A percentile compares a stretch with the other conserved stretches of the same genome.
Conservation (phyloP, 2,329 filamentous ascomycete genomes). For the Gnomoniopsis smithogilvyi region DNA sequence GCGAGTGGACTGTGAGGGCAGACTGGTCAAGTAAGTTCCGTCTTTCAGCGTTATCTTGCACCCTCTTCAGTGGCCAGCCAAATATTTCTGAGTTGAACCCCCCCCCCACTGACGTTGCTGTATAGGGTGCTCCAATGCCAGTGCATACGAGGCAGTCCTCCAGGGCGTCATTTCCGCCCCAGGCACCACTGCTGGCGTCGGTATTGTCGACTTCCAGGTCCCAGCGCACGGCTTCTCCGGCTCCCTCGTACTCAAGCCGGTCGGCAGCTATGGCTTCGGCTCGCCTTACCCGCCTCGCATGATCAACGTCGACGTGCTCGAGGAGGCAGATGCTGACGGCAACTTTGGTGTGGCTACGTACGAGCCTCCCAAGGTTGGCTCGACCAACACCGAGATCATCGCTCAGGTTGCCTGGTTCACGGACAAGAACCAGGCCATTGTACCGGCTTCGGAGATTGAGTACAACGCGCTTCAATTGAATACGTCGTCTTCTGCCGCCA, state of each 20-base stretch:
- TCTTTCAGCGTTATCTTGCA: neutral
- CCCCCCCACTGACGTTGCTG: too few relatives aligned
- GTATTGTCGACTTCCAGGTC: slow-evolving; percentile 10
- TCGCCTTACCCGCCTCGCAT: slow-evolving; percentile 5
- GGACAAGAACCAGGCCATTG: neutral
- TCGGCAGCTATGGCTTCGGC: slow-evolving; percentile 6
- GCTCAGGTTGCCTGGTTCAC: slow-evolving; percentile 12
- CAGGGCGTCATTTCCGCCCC: slow-evolving; percentile 3
- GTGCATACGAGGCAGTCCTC: neutral
- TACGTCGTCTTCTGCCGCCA: neutral
- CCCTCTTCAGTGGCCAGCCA: neutral
- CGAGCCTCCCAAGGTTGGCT: slow-evolving; percentile 2
- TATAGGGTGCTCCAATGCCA: slow-evolving; percentile 7
- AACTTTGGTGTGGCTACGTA: slow-evolving; percentile 7
- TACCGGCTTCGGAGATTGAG: slow-evolving; percentile 5
- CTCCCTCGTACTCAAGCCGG: slow-evolving; percentile 9
- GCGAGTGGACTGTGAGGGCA: slow-evolving; percentile 8
- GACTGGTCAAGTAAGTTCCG: slow-evolving; percentile 9
- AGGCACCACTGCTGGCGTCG: neutral
- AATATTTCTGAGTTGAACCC: too few relatives aligned
- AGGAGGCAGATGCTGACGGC: slow-evolving; percentile 1
- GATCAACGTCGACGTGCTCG: slow-evolving; percentile 2
- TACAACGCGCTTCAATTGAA: slow-evolving; percentile 2
- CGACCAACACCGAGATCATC: neutral
- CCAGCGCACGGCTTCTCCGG: slow-evolving; percentile 1